Base-by-base conservation (phyloP, 345 rosid genomes). In the Ailanthus altissimus region DNA sequence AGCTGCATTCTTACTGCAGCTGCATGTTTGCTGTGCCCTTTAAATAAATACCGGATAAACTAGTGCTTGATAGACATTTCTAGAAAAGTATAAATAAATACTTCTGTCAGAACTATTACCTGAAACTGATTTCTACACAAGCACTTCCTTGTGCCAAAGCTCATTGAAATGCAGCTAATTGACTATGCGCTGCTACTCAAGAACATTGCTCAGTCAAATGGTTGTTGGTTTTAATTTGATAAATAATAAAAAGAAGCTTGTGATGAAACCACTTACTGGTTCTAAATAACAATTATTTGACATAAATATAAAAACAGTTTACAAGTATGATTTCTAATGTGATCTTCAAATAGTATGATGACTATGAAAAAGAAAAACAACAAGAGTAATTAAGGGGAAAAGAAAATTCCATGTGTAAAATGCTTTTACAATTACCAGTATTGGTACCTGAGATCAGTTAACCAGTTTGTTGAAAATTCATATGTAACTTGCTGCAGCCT, bases 321-420 rank as follows among this genome's bases (percentile, higher is more conserved):
- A 63, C 71, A 75, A 8, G 63, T 43, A 73, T 73, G 56, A 60
- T 12, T 8, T 32, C 8, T 47, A 10, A 74, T 61, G 45, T 60
- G 18, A 63, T 2, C 15, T 74, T 62, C 36, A 28, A 43, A 7
- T 13, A 5, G 16, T 43, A 40, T 72, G 58, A 53, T 42, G 46
- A 21, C 47, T 38, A 51, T 50, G 16, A 7, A 8, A 72, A 42
- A 23, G 0, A 58, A 1, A 59, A 16, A 13, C 43, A 16, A 12
- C 4, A 58, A 12, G 21, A 21, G 56, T n/a, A 43, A 26, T 3
- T 4, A 8, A 8, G 2, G 43, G 18, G 8, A 20, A 26, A 51
- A 9, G 43, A 51, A 5, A 49, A 18, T 8, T 56, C 6, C 42
- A 6, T 49, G 21, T 63, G n/a, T 49, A 14, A n/a, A 73, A 51